Evolutionary conservation across 768 basidiomycete genomes (phyloP).

Genomic region (Hirschioporus abietinus): DNA sequence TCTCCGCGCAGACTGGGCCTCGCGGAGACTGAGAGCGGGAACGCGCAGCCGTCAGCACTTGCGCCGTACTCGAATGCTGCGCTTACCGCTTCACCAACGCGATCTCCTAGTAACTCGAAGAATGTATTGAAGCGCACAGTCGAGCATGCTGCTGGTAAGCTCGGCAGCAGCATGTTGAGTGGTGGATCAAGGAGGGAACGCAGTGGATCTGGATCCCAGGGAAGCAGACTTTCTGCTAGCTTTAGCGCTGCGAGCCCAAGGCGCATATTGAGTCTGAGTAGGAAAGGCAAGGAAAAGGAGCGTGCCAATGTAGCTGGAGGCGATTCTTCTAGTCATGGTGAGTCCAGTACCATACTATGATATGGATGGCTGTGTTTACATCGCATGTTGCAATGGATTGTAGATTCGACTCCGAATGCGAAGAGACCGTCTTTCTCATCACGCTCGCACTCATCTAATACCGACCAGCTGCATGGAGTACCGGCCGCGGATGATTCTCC

Average conservation of each 20-base stretch:
- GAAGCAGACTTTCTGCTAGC: constrained; percentile 29
- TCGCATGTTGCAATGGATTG: not conserved
- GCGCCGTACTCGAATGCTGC: not conserved
- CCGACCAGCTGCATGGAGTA: constrained; percentile 10
- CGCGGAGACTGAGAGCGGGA: not conserved
- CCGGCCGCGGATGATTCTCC: constrained; percentile 45
- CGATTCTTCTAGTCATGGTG: constrained; percentile 9
- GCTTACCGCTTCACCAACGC: not conserved
- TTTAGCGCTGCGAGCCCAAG: constrained; percentile 32
- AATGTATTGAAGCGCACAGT: constrained; percentile 31
- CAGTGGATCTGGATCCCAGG: constrained; percentile 29
- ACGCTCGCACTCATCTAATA: constrained; percentile 25
- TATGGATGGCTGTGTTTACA: not conserved
- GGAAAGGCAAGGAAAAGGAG: constrained; percentile 46
- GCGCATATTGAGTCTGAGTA: constrained; percentile 51
- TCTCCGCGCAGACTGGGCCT: constrained; percentile 14
- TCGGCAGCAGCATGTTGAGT: constrained; percentile 45
- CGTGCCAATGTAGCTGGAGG: constrained; percentile 30
- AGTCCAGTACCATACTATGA: not conserved
- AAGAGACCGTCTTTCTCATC: not conserved
- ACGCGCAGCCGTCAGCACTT: not conserved
- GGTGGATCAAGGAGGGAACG: constrained; percentile 15
- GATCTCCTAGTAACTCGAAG: constrained; percentile 16
- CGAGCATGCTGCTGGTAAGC: constrained; percentile 56
- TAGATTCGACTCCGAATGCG: not conserved